Evolutionary conservation across 2,329 filamentous ascomycete species (phyloP), one percentile per base, ranked within the genome.

Genomic region (Fusarium albosuccineum): DNA sequence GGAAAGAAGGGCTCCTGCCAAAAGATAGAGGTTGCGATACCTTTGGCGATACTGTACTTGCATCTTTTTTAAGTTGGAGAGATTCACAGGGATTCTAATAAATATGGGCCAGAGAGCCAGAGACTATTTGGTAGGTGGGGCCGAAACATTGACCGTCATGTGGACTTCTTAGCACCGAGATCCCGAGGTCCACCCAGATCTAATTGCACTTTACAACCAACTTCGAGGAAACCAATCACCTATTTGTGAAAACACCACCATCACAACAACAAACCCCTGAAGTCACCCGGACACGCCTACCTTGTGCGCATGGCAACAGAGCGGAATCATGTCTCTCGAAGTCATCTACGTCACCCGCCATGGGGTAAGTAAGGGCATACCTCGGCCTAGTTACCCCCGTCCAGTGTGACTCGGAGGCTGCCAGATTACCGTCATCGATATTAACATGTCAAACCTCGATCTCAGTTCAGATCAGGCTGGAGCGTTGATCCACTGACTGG

Each of bases 391-490:
- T 53, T 34, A 29, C 49, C 33, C 40, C 33, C 37, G 11, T 34
- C 34, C 30, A 51, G 59, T 34, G 39, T 58, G 14, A 27, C 54
- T 36, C 34, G 33, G 30, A 17, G 33, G 9, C 13, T 42, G 10
- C 27, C 40, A 30, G n/a, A 48, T 41, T 57, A 17, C 49, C 40
- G 44, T 36, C 30, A 16, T 27, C 46, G 37, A 44, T 51, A 33
- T 67, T 73, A 56, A 73, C 67, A 64, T 17, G 39, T 13, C 40
- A 50, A 36, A 30, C 62, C 37, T 62, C 57, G 62, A 57, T 40
- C 57, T 44, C 78, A 97, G 94, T 97, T 97, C 80, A 93, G 96
- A 66, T 91, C 92, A 68, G 94, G 92, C 77, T 98, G 94, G 93
- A 88, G 88, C 42, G 92, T 98, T 63, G 90, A 98, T 79, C 88